Evolutionary conservation across 306 rosid genomes (phyloP), one percentile per base, ranked within the genome.

Genomic region (Neltuma alba): DNA sequence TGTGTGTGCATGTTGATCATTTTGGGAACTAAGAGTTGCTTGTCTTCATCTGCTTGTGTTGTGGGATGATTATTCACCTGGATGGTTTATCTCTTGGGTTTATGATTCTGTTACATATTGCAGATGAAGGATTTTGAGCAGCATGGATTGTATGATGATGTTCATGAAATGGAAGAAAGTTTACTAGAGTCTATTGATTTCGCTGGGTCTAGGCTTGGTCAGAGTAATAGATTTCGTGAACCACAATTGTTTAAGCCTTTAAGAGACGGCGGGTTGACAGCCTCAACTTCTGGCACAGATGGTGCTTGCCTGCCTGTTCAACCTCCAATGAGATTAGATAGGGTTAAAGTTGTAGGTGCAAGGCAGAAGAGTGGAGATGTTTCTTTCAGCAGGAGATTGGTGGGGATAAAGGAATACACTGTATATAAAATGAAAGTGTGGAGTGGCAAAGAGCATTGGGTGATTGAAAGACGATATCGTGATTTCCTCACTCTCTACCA

Each of bases 321-420:
- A 55, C 85, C 81, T 41, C 80, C 85, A 2, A 72, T 82, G 71
- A 88, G 87, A 90, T 86, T 93, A 78, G 94, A 96, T 83, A 91
- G 86, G 87, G 75, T 93, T 66, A 97, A 96, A 88, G 97, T 96
- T 82, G 86, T 96, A 27, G 99, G 98, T 86, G 96, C 98, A 21
- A 90, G 96, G 87, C 98, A 96, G 89, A 96, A 88, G 87, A 91
- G 82, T 81, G 99, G 99, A 31, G 93, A 91, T 87, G 92, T 93
- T 76, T 91, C 99, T 77, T 87, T 96, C 62, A 90, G 98, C 81
- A 95, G 90, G 89, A 91, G 98, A 83, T 90, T 96, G 79, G 99
- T 91, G 62, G 99, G 99, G 65, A 92, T 95, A 81, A 93, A 93
- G 92, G 99, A 91, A 87, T 93, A 88, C 88, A 93, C 97, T 18